phyloP scores from a whole-genome alignment of 2,329 filamentous ascomycete genomes.

The Didymella pomorum region DNA sequence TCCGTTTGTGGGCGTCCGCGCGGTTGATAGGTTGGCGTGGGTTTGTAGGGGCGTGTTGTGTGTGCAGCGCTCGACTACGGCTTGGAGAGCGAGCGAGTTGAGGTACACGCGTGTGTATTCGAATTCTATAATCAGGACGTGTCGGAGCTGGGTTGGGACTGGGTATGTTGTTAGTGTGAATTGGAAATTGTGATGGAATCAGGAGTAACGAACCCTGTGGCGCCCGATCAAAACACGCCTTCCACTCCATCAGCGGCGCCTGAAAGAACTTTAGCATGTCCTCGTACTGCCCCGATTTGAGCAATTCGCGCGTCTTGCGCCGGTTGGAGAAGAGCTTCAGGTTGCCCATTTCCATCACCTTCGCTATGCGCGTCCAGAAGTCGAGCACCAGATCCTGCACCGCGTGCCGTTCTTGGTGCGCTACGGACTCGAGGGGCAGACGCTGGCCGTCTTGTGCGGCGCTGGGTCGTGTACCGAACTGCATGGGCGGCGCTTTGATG shows the following conservation, averaged over 20 bases:
- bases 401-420: conserved; percentile 48
- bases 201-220: conserved; percentile 52
- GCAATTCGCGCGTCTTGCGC: conserved; percentile 86
- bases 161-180: conserved; percentile 2
- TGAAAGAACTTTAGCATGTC: conserved; percentile 82
- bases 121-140: conserved; percentile 92
- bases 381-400: conserved; percentile 69
- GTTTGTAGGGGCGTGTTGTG: conserved; percentile 66
- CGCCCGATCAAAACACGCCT: conserved; percentile 80
- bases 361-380: conserved; percentile 93
- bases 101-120: conserved; percentile 95
- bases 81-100: conserved; percentile 92
- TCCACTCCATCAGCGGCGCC: conserved; percentile 80
- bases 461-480: conserved; percentile 44
- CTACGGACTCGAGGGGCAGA: conserved; percentile 47
- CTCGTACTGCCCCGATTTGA: conserved; percentile 85
- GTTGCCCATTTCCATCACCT: conserved; percentile 90
- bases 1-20: conserved; percentile 25
- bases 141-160: conserved; percentile 67
- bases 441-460: conserved; percentile 41
- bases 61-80: conserved; percentile 91
- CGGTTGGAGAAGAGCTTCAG: conserved; percentile 86
- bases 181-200: no score
- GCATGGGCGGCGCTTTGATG: conserved; percentile 47
- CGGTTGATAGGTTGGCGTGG: conserved; percentile 43